Conservation (phyloP, 495 filamentous ascomycete species). For the Amphirosellinia nigrospora region DNA sequence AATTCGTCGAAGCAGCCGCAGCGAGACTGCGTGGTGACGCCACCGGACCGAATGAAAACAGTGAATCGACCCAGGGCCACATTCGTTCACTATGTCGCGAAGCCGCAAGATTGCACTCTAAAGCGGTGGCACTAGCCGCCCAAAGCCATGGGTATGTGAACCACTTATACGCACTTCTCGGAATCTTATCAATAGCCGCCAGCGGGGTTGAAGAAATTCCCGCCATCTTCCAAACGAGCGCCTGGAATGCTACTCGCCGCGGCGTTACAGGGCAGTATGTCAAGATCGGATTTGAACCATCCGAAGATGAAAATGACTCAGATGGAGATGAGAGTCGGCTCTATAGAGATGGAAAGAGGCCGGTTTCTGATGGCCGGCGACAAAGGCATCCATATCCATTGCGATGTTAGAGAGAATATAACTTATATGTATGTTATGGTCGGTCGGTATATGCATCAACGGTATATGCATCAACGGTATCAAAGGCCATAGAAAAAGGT, state of each 20-base stretch:
- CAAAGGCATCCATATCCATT: not conserved
- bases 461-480: no score
- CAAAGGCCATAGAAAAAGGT: no score
- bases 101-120: conserved; percentile 4
- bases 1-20: conserved; percentile 3
- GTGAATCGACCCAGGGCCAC: no score
- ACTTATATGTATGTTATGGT: no score
- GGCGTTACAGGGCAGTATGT: conserved; percentile 10
- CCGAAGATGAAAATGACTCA: not conserved
- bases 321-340: not conserved
- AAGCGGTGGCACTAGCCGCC: not conserved
- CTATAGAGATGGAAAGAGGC: conserved; percentile 8
- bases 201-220: not conserved
- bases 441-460: no score
- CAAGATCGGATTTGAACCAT: not conserved
- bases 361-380: conserved; percentile 7
- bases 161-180: conserved; percentile 6
- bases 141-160: not conserved
- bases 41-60: no score
- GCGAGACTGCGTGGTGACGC: no score
- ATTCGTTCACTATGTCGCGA: not conserved
- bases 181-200: not conserved
- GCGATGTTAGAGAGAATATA: no score
- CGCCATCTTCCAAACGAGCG: not conserved
- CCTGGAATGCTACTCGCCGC: conserved; percentile 10